Conservation (phyloP, 331 rosid species). For the Quercus phellos region DNA sequence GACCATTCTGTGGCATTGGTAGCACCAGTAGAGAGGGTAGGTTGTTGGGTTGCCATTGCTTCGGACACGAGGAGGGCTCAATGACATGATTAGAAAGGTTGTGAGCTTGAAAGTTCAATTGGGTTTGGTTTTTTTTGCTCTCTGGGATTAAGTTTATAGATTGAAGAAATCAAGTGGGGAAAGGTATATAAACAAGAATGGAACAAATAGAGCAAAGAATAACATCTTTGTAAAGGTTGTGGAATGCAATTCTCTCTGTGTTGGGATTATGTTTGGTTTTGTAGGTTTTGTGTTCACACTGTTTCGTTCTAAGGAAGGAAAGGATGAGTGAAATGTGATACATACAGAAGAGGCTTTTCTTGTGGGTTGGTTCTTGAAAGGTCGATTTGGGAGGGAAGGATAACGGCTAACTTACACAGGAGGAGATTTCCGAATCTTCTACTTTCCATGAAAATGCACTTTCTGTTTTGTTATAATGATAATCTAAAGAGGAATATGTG, state of each 20-base stretch:
- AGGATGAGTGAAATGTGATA: conserved; percentile 34
- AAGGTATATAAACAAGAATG: neutral
- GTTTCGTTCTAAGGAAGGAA: conserved; percentile 36
- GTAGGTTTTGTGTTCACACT: neutral
- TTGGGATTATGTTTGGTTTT: conserved; percentile 1
- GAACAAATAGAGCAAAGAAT: conserved; percentile 33
- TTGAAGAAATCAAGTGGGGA: neutral
- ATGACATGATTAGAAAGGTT: conserved; percentile 34
- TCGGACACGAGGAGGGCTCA: conserved; percentile 46
- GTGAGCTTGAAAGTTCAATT: neutral
- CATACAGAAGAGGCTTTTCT: neutral
- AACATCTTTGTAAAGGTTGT: conserved; percentile 44
- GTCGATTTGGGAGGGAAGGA: conserved; percentile 11
- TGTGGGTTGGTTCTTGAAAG: neutral
- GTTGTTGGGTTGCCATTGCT: conserved; percentile 17
- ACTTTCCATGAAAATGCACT: neutral
- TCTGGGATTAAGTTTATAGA: neutral
- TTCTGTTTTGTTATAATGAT: no score
- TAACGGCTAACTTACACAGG: conserved; percentile 22
- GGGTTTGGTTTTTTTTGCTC: neutral
- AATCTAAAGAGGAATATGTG: no score
- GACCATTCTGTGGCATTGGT: conserved; percentile 55
- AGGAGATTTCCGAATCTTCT: neutral
- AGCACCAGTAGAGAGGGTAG: conserved; percentile 66
- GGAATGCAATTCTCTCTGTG: conserved; percentile 38